A percentile compares a stretch with the other conserved stretches of the same genome.
Conservation (phyloP, 2,329 filamentous ascomycete species). For the Diaporthe longicolla region DNA sequence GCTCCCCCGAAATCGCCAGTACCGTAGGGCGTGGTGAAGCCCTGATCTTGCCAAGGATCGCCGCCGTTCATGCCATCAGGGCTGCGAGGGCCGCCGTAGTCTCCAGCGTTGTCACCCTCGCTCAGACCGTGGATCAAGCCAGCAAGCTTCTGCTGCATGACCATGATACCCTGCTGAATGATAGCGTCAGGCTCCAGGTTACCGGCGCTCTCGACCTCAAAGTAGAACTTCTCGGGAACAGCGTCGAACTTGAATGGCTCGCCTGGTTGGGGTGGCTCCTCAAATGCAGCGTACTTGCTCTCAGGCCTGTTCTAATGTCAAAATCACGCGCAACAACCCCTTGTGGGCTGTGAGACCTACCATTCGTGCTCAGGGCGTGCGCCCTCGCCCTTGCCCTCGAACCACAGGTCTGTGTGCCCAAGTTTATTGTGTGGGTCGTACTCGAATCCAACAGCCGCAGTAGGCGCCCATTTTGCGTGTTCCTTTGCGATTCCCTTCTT, state of each 20-base stretch:
- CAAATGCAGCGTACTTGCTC: constrained; percentile 83
- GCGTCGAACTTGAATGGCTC: constrained; percentile 94
- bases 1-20: constrained; percentile 63
- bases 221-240: constrained; percentile 87
- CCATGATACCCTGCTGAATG: constrained; percentile 88
- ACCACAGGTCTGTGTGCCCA: constrained; percentile 94
- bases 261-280: constrained; percentile 84
- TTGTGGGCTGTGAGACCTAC: constrained; percentile 63
- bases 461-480: constrained; percentile 97
- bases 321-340: constrained; percentile 18
- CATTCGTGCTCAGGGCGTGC: constrained; percentile 78
- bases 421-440: constrained; percentile 99
- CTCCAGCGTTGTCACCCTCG: constrained; percentile 64
- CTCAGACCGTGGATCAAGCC: constrained; percentile 70
- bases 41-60: constrained; percentile 72
- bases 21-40: constrained; percentile 79
- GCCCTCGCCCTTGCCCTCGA: constrained; percentile 67
- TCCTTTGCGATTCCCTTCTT: constrained; percentile 99
- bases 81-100: constrained; percentile 75
- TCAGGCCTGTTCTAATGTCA: constrained; percentile 74
- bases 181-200: constrained; percentile 91
- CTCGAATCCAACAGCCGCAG: constrained; percentile 93
- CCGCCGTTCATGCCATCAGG: constrained; percentile 75
- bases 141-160: constrained; percentile 91
- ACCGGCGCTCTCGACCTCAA: constrained; percentile 91